Evolutionary conservation across 2,329 filamentous ascomycete species (phyloP).

Genomic region (Myotisia sp.): DNA sequence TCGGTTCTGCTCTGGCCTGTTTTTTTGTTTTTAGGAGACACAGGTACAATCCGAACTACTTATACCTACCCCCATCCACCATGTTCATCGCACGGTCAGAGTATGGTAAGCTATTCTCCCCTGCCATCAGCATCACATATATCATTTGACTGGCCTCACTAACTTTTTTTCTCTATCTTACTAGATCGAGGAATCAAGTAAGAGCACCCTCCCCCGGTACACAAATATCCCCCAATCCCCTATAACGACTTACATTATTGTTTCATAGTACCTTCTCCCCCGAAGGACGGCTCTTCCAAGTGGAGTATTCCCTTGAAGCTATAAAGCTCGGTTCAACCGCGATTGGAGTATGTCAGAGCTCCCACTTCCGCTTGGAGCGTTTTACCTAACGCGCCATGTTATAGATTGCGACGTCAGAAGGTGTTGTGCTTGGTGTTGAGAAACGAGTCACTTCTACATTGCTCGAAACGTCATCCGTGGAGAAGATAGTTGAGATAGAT

Average conservation of each 20-base stretch:
- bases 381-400: constrained; percentile 4
- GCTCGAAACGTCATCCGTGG: constrained; percentile 91
- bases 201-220: constrained; percentile 22
- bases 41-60: no score
- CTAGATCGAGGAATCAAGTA: constrained; percentile 96
- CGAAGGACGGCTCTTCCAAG: constrained; percentile 98
- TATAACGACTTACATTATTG: constrained; percentile 16
- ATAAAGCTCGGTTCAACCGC: constrained; percentile 98
- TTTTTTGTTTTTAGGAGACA: no score
- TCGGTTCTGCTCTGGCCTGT: no score
- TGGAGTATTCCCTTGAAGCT: constrained; percentile 99
- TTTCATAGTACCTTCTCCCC: constrained; percentile 83
- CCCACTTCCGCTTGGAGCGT: not conserved
- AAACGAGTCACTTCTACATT: constrained; percentile 97
- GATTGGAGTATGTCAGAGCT: constrained; percentile 57
- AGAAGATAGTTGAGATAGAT: constrained; percentile 99
- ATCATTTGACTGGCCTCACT: constrained; percentile 21
- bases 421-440: constrained; percentile 92
- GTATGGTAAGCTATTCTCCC: constrained; percentile 61
- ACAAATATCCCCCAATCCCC: no score
- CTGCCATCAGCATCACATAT: constrained; percentile 5
- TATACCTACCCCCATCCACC: constrained; percentile 30
- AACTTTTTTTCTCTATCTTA: constrained; percentile 23
- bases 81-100: constrained; percentile 99
- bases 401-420: constrained; percentile 76